Percentiles rank a stretch among this genome's conserved stretches.
Conservation (phyloP, 768 basidiomycete genomes). For the Fistulinella prunicolor region DNA sequence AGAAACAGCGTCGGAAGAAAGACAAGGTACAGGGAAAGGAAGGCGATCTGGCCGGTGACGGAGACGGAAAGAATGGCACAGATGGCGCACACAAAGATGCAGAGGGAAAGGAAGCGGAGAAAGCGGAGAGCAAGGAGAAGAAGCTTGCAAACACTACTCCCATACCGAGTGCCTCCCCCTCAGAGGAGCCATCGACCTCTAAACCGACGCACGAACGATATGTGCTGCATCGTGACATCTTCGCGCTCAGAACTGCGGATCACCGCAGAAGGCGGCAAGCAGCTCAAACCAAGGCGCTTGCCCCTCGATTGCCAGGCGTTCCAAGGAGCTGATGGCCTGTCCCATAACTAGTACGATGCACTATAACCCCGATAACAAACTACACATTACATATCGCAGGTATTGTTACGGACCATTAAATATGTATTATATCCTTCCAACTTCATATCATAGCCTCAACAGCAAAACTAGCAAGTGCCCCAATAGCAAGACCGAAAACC, state of each 20-base stretch:
- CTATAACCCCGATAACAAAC: not conserved
- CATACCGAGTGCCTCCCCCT: constrained; percentile 26
- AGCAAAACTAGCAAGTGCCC: constrained; percentile 79
- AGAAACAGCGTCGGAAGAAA: constrained; percentile 59
- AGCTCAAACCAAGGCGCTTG: constrained; percentile 65
- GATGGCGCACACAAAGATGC: constrained; percentile 20
- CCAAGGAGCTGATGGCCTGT: constrained; percentile 41
- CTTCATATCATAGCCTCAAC: constrained; percentile 65
- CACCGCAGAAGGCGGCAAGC: constrained; percentile 67
- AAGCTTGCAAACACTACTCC: constrained; percentile 17
- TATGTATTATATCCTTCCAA: too few species aligned
- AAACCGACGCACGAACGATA: constrained; percentile 67
- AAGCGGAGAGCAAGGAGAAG: constrained; percentile 21
- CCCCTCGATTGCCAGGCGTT: constrained; percentile 65
- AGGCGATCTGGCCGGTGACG: constrained; percentile 27
- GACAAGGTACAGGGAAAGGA: constrained; percentile 52
- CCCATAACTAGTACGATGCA: constrained; percentile 1
- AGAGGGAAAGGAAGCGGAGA: constrained; percentile 35
- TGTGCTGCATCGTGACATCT: constrained; percentile 79
- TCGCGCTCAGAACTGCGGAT: constrained; percentile 73
- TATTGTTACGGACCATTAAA: too few species aligned
- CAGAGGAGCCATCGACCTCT: constrained; percentile 35
- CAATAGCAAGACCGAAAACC: constrained; percentile 69
- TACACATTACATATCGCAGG: too few species aligned
- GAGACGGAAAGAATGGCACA: constrained; percentile 28